These are phyloP conservation scores for Chlorella ohadii DNA, from an alignment of 139 green algal genomes.

Conservation along the genomic window DNA sequence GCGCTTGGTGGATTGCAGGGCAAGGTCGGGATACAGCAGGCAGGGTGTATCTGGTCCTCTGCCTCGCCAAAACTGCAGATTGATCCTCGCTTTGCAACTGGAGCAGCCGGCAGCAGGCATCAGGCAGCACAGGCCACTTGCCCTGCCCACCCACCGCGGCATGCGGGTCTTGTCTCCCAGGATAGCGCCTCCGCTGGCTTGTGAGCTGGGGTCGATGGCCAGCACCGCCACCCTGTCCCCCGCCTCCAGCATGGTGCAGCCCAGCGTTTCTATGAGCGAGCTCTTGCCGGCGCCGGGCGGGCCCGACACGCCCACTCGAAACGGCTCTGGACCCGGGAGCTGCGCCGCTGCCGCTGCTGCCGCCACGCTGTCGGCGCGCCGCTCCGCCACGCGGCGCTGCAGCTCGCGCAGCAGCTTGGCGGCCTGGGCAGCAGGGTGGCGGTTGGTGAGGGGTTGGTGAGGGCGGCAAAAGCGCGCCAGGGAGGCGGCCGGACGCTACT, in stretches of 20 bases:
- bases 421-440: constrained; percentile 32
- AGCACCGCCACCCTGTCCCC: constrained; percentile 67
- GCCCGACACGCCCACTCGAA: constrained; percentile 38
- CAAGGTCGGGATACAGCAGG: too few relatives aligned
- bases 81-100: too few relatives aligned
- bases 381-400: constrained; percentile 7
- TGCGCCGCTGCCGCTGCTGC: background rate
- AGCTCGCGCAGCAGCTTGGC: constrained; percentile 54
- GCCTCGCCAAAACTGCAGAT: too few relatives aligned
- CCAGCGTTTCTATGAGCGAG: constrained; percentile 59
- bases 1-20: too few relatives aligned
- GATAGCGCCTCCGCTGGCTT: constrained; percentile 59
- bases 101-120: too few relatives aligned
- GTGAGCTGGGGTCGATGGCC: constrained; percentile 69
- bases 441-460: background rate
- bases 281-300: constrained; percentile 63
- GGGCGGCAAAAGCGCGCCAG: too few relatives aligned
- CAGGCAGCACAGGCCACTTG: too few relatives aligned
- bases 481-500: background rate
- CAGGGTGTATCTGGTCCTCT: too few relatives aligned
- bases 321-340: background rate
- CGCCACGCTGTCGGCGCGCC: background rate
- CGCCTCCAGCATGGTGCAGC: constrained; percentile 46
- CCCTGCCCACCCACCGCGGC: constrained; percentile 26
- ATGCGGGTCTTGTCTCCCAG: constrained; percentile 82